Conservation (phyloP, 2,329 filamentous ascomycete genomes). For the Microascus cirrosus region DNA sequence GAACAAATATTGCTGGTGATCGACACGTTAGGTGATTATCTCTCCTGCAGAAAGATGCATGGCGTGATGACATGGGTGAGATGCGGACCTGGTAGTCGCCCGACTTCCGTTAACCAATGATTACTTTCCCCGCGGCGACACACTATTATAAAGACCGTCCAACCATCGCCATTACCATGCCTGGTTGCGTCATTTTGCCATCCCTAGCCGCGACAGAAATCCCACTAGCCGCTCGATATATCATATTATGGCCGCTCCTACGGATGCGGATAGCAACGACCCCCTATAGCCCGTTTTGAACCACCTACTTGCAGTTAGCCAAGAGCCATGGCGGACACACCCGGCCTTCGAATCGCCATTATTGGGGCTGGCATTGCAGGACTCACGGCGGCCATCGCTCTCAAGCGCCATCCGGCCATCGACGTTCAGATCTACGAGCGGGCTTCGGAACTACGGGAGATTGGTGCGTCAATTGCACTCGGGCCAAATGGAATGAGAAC, state of each 20-base stretch:
- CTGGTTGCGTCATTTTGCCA: no score
- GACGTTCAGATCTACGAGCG: slow-evolving; percentile 38
- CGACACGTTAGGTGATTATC: neutral
- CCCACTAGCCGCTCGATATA: no score
- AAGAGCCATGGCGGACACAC: neutral
- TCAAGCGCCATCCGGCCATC: slow-evolving; percentile 26
- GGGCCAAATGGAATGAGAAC: slow-evolving; percentile 42
- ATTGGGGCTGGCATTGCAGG: slow-evolving; percentile 40
- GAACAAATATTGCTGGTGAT: neutral
- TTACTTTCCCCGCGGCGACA: no score
- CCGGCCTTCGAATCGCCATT: slow-evolving; percentile 23
- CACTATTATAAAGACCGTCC: no score
- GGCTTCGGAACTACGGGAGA: slow-evolving; percentile 30
- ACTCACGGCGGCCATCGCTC: slow-evolving; percentile 32
- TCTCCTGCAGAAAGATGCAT: neutral
- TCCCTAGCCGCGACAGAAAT: no score
- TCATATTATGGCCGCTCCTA: no score
- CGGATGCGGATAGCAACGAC: no score
- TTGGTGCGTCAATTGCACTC: slow-evolving; percentile 35
- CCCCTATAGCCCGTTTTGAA: neutral
- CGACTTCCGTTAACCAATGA: no score
- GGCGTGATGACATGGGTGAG: neutral
- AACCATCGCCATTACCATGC: no score
- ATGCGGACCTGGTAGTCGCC: no score
- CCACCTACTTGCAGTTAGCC: neutral